Evolutionary conservation across 2,329 filamentous ascomycete genomes (phyloP).

Genomic region (Trichoderma simmonsii): DNA sequence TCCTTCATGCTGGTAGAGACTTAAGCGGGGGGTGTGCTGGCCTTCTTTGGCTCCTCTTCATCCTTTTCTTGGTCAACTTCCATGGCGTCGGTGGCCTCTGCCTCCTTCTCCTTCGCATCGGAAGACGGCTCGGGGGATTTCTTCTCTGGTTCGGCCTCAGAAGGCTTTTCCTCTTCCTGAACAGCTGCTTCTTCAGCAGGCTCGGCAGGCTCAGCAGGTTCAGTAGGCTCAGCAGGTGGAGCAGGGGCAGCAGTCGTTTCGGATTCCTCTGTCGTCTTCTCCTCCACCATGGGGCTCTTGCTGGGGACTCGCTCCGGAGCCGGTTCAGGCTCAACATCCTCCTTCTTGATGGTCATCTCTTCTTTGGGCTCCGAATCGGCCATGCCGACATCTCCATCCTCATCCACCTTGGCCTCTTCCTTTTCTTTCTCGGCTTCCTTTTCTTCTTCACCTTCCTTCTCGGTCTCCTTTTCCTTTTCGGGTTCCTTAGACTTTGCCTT

Average conservation of each 20-base stretch:
- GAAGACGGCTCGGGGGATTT: conserved; percentile 25
- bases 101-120: conserved; percentile 19
- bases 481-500: conserved; percentile 2
- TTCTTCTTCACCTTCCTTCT: background rate
- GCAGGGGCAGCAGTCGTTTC: background rate
- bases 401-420: conserved; percentile 38
- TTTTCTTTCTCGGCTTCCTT: conserved; percentile 15
- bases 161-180: conserved; percentile 15
- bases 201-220: background rate
- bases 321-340: conserved; percentile 36
- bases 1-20: background rate
- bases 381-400: conserved; percentile 53
- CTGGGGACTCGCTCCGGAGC: conserved; percentile 30
- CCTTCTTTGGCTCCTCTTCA: conserved; percentile 26
- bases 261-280: conserved; percentile 25
- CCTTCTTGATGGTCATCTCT: conserved; percentile 39
- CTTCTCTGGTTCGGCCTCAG: conserved; percentile 24
- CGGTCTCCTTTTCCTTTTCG: conserved; percentile 4
- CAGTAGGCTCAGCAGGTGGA: background rate
- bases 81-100: conserved; percentile 29
- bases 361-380: conserved; percentile 35
- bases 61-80: conserved; percentile 33
- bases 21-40: conserved; percentile 16
- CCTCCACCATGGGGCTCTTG: conserved; percentile 25
- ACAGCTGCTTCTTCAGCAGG: background rate